These are phyloP conservation scores for Periconia macrospinosa DNA, from an alignment of 2,329 filamentous ascomycete species.

Conservation along the genomic window DNA sequence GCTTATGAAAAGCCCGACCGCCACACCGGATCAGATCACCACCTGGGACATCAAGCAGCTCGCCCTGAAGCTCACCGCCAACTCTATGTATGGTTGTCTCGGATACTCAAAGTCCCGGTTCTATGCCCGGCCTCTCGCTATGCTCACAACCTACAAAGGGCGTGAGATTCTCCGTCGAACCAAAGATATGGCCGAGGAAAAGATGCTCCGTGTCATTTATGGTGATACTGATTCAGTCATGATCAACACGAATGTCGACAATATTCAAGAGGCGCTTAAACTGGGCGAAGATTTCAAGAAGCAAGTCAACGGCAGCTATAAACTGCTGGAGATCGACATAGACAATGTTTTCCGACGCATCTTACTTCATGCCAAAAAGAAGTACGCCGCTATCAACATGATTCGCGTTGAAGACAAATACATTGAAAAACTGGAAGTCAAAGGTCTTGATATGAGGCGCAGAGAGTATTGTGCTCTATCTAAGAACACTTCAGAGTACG, in stretches of 20 bases:
- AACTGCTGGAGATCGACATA: conserved; percentile 93
- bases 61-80: conserved; percentile 94
- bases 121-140: conserved; percentile 90
- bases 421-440: conserved; percentile 94
- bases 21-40: conserved; percentile 81
- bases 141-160: conserved; percentile 95
- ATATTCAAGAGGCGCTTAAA: conserved; percentile 83
- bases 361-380: conserved; percentile 96
- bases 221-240: conserved; percentile 99
- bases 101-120: conserved; percentile 97
- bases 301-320: conserved; percentile 91
- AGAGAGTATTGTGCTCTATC: conserved; percentile 95
- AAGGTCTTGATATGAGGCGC: conserved; percentile 96
- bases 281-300: conserved; percentile 95
- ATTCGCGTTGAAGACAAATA: conserved; percentile 87
- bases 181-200: conserved; percentile 91
- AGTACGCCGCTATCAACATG: conserved; percentile 96
- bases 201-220: conserved; percentile 92
- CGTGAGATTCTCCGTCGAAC: conserved; percentile 96
- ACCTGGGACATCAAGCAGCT: conserved; percentile 99
- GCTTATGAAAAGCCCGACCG: conserved; percentile 91
- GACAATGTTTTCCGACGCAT: conserved; percentile 96
- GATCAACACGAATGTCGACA: conserved; percentile 99
- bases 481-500: conserved; percentile 81
- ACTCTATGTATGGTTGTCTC: conserved; percentile 99